Evolutionary conservation across 2,329 filamentous ascomycete genomes (phyloP), one percentile per base, ranked within the genome.

Genomic region (Arthroderma uncinatum): DNA sequence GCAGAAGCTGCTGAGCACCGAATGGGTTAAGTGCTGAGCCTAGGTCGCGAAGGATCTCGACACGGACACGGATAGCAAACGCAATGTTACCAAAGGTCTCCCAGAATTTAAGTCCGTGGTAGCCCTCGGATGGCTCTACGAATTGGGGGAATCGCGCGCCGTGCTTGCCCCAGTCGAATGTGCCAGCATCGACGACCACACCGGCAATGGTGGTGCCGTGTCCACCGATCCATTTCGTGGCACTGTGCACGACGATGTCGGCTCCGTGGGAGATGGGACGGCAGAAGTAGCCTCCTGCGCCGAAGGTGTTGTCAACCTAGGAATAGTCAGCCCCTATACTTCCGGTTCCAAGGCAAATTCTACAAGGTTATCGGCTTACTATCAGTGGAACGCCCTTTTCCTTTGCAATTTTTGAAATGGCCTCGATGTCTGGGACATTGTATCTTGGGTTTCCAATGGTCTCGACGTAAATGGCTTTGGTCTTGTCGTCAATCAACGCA

Each of bases 141-240:
- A 98, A 90, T 71, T 96, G 89, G 1, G 92, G 92, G 79, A 97
- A 97, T 19, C 91, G 85, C 65, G 82, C 82, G 50, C 78, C 86
- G 70, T 95, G 75, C 73, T 86, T 86, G 64, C 87, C 89, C 91
- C 92, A 97, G 78, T 95, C 86, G 70, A 96, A 97, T 70, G 89
- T 93, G 66, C 91, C 91, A 63, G 85, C 82, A 75, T 96, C 91
- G 62, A 96, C 78, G 34, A 96, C 81, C 44, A 95, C 81, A 60
- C 91, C 91, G 58, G 81, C 91, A 63, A 96, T 87, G 25, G 91
- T 95, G 40, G 91, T 95, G 60, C 91, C 92, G 72, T 97, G 92
- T 42, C 91, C 91, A 58, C 91, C 91, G 61, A 97, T 96, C 91
- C 91, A 96, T 74, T 96, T 96, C 58, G 91, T 95, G 9, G 90